Base-by-base conservation (phyloP, 495 filamentous ascomycete genomes). In the Penicillium malachiteum region DNA sequence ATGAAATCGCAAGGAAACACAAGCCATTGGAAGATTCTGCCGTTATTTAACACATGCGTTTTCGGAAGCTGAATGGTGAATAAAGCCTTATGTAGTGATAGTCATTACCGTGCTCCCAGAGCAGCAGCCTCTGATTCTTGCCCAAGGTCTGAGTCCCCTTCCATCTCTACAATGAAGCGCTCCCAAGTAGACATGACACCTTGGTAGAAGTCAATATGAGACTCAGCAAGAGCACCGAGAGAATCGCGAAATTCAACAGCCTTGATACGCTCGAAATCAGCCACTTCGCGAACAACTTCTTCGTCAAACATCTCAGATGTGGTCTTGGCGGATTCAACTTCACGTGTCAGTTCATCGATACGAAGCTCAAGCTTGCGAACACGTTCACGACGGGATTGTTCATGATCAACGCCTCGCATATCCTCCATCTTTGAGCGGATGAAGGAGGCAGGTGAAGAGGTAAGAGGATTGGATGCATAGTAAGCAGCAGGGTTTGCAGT, bases 241-340 rank as follows among this genome's bases (percentile, higher is more conserved):
- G 91, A 91, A 59, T 89, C 84, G 63, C 89, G 89, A 70, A 98
- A 93, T 77, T 98, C 94, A 50, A 88, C 79, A 30, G 88, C 84
- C 74, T 98, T 98, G 80, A 97, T 96, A 41, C 92, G 83, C 75
- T 97, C 94, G 68, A 98, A 98, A 68, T 96, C 92, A 12, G 78
- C 84, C 2, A 96, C 89, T 76, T 98, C 94, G 47, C 86, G 87
- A 7, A 97, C 85, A 18, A 96, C 92, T 73, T 97, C 90, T 62
- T 96, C 91, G 70, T 95, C 94, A 58, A 97, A 97, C 63, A 84
- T 85, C 64, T 97, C 91, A 1, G 85, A 88, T 11, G 85, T 86
- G 55, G 83, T 86, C 71, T 89, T 89, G 33, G 95, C 90, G 3
- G 84, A 81, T 66, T 97, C 94, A 1, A 94, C 91, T 66, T 93